Conservation (phyloP, 768 basidiomycete genomes). For the Rubroboletus pulcherrimus region DNA sequence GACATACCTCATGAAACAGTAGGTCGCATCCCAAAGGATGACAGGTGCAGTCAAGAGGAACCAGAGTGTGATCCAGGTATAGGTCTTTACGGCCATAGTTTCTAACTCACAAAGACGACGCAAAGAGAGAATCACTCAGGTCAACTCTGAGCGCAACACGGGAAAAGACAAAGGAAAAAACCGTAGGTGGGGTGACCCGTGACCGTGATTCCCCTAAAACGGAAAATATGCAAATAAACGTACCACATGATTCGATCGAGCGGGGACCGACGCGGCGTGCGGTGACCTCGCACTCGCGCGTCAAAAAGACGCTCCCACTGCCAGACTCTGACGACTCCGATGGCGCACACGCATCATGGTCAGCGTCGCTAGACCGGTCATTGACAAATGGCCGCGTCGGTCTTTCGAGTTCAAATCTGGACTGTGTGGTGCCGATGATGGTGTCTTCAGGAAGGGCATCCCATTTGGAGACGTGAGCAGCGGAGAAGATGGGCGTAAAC, state of each 20-base stretch:
- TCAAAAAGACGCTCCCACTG: not conserved
- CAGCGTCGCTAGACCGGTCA: not conserved
- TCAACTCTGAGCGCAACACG: not conserved
- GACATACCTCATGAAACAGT: slow-evolving; percentile 70
- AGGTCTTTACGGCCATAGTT: slow-evolving; percentile 47
- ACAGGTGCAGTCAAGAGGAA: slow-evolving; percentile 51
- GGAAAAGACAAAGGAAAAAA: not conserved
- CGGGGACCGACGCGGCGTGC: not conserved
- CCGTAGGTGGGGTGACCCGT: not conserved
- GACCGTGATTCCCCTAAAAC: no score
- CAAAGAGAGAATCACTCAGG: not conserved
- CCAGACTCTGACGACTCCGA: not conserved
- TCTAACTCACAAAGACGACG: not conserved
- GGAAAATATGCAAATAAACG: not conserved
- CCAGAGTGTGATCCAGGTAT: slow-evolving; percentile 64
- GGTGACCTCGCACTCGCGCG: not conserved
- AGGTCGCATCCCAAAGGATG: slow-evolving; percentile 77
- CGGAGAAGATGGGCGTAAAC: slow-evolving; percentile 30
- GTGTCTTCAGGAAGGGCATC: slow-evolving; percentile 11
- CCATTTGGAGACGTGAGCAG: slow-evolving; percentile 30
- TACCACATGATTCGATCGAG: slow-evolving; percentile 3
- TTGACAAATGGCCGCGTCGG: not conserved
- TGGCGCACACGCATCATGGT: not conserved
- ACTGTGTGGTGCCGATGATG: not conserved
- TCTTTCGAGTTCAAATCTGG: not conserved